These are phyloP conservation scores for Leccinum longicurvipes DNA, from an alignment of 768 basidiomycete genomes.

Conservation along the genomic window DNA sequence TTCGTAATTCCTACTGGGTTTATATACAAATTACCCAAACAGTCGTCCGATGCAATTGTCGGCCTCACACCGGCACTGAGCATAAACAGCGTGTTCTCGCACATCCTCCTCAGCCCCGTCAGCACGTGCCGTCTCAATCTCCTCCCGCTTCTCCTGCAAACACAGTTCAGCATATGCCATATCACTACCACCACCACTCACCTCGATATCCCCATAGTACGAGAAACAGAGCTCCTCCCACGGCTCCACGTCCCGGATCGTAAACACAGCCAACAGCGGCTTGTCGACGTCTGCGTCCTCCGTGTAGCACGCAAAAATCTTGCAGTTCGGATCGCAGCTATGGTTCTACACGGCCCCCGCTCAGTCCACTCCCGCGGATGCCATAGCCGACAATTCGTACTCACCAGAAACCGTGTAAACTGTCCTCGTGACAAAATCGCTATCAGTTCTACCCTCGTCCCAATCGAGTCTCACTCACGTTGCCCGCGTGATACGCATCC, in stretches of 20 bases:
- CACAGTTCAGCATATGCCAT: not conserved
- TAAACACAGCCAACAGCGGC: slow-evolving; percentile 67
- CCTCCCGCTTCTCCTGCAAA: slow-evolving; percentile 23
- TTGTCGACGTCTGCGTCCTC: slow-evolving; percentile 72
- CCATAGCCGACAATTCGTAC: slow-evolving; percentile 19
- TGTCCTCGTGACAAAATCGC: slow-evolving; percentile 28
- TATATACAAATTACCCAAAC: slow-evolving; percentile 17
- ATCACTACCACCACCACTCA: slow-evolving; percentile 10
- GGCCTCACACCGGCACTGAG: slow-evolving; percentile 50
- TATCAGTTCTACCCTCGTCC: slow-evolving; percentile 2
- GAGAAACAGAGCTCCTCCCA: slow-evolving; percentile 77
- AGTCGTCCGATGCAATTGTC: slow-evolving; percentile 45
- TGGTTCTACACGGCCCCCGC: slow-evolving; percentile 62
- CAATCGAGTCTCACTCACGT: slow-evolving; percentile 47
- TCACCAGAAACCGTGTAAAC: slow-evolving; percentile 90
- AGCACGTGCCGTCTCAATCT: slow-evolving; percentile 7
- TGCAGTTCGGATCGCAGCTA: slow-evolving; percentile 85
- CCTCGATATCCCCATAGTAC: slow-evolving; percentile 59
- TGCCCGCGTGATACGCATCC: slow-evolving; percentile 87
- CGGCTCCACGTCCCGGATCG: slow-evolving; percentile 56
- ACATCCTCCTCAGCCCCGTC: not conserved
- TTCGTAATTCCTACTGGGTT: no score
- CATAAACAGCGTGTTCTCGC: slow-evolving; percentile 43
- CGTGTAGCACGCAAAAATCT: slow-evolving; percentile 69
- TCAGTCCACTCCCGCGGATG: not conserved